These are phyloP conservation scores for Diplodia sapinea DNA, from an alignment of 2,329 filamentous ascomycete species.

Conservation along the genomic window DNA sequence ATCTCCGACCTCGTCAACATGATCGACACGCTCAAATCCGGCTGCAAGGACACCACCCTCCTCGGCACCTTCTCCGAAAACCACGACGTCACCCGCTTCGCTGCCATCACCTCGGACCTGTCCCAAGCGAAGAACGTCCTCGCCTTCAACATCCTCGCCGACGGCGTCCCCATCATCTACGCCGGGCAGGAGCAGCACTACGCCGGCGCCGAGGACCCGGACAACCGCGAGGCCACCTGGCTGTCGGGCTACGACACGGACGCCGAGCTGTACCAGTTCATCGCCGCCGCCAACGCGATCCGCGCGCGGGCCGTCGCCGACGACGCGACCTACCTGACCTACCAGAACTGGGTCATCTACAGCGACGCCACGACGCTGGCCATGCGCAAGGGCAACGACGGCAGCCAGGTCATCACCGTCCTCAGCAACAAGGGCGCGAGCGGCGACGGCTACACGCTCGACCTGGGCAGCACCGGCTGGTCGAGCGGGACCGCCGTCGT, in stretches of 20 bases:
- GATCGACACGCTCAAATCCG: slow-evolving; percentile 40
- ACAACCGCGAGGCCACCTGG: slow-evolving; percentile 51
- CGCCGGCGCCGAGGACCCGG: slow-evolving; percentile 44
- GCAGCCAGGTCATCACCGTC: slow-evolving; percentile 52
- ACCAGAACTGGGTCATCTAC: slow-evolving; percentile 52
- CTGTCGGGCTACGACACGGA: slow-evolving; percentile 48
- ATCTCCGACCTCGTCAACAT: slow-evolving; percentile 48
- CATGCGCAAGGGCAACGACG: slow-evolving; percentile 53
- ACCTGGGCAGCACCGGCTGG: slow-evolving; percentile 42
- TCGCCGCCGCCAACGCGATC: slow-evolving; percentile 49
- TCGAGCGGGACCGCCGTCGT: slow-evolving; percentile 38
- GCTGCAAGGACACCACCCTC: slow-evolving; percentile 47
- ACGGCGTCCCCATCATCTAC: slow-evolving; percentile 53
- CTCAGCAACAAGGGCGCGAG: slow-evolving; percentile 50
- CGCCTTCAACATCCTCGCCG: slow-evolving; percentile 47
- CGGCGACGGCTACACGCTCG: slow-evolving; percentile 41
- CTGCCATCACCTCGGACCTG: slow-evolving; percentile 45
- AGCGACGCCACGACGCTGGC: slow-evolving; percentile 52
- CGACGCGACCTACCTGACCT: slow-evolving; percentile 50
- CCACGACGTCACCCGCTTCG: slow-evolving; percentile 51
- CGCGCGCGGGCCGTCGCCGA: slow-evolving; percentile 51
- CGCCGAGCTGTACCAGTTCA: slow-evolving; percentile 48
- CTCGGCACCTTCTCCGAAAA: slow-evolving; percentile 51
- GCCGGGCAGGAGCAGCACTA: slow-evolving; percentile 53
- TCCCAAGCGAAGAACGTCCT: slow-evolving; percentile 49